Evolutionary conservation across 2,329 filamentous ascomycete species (phyloP).

Genomic region (Pyrenophora graminea): DNA sequence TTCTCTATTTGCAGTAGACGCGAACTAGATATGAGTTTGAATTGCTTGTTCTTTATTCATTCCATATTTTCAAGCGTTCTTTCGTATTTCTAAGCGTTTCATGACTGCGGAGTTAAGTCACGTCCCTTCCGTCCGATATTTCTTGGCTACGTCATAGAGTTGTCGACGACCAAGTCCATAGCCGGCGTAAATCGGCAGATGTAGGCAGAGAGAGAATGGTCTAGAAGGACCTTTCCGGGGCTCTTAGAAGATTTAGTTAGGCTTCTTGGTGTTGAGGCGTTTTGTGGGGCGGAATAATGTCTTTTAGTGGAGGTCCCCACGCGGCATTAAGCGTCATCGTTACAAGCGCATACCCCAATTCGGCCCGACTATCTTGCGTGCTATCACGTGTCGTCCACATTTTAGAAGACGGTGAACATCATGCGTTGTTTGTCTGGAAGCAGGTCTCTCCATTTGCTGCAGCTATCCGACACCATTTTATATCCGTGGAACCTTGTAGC

Average conservation of each 20-base stretch:
- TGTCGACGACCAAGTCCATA: background rate
- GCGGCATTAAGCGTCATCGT: background rate
- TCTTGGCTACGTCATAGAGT: slow-evolving; percentile 13
- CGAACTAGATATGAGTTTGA: background rate
- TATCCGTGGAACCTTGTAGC: too few relatives aligned
- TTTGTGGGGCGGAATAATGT: slow-evolving; percentile 2
- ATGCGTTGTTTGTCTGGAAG: too few relatives aligned
- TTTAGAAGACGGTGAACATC: too few relatives aligned
- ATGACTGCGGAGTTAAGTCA: background rate
- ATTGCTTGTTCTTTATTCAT: background rate
- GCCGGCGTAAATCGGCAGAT: slow-evolving; percentile 8
- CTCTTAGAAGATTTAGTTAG: slow-evolving; percentile 1
- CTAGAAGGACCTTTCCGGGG: background rate
- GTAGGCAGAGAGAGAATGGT: slow-evolving; percentile 6
- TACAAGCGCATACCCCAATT: background rate
- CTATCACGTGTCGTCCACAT: too few relatives aligned
- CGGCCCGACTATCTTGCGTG: slow-evolving; percentile 6
- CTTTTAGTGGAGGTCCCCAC: background rate
- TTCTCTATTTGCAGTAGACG: too few relatives aligned
- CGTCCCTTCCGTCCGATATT: background rate
- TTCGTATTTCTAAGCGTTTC: slow-evolving; percentile 13
- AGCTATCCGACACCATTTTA: too few relatives aligned
- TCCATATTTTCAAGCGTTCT: background rate
- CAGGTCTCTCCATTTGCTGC: too few relatives aligned
- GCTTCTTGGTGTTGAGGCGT: background rate